Conservation (phyloP, 1,284 basidiomycete species). For the Fomitopsis schrenkii region DNA sequence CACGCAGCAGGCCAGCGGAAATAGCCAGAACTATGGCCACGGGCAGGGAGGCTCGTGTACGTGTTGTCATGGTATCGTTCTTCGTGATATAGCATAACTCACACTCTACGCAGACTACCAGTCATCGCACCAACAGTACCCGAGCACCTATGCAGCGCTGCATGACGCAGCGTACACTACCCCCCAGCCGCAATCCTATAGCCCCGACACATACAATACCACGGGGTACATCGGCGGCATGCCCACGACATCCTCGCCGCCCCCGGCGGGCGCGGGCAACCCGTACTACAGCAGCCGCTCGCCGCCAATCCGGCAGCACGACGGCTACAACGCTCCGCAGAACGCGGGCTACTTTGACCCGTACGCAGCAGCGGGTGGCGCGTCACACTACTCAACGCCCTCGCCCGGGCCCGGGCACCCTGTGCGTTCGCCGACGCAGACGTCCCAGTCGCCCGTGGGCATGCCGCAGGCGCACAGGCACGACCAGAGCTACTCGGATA, state of each 20-base stretch:
- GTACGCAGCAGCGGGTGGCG: constrained; percentile 14
- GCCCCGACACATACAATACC: constrained; percentile 37
- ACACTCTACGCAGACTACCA: constrained; percentile 41
- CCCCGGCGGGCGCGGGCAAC: constrained; percentile 14
- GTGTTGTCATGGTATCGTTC: constrained; percentile 17
- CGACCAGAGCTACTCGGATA: constrained; percentile 40
- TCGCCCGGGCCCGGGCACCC: constrained; percentile 16
- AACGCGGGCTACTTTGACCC: constrained; percentile 18
- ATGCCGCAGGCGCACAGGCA: constrained; percentile 18
- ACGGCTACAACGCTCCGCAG: constrained; percentile 43
- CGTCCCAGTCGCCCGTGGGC: constrained; percentile 17
- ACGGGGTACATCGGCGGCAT: constrained; percentile 24
- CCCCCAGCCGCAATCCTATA: constrained; percentile 32
- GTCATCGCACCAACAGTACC: constrained; percentile 46
- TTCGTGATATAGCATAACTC: neutral
- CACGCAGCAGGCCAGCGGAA: constrained; percentile 28
- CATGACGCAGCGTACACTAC: constrained; percentile 48
- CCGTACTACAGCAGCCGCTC: constrained; percentile 19
- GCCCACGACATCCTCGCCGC: constrained; percentile 17
- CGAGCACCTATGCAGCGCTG: constrained; percentile 35
- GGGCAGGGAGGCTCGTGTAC: constrained; percentile 51
- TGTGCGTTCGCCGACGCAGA: constrained; percentile 11
- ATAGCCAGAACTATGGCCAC: constrained; percentile 47
- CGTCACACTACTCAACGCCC: constrained; percentile 15
- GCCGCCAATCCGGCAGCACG: constrained; percentile 28